Evolutionary conservation across 2,329 filamentous ascomycete genomes (phyloP).

Genomic region (Proliferodiscus dingleyae): DNA sequence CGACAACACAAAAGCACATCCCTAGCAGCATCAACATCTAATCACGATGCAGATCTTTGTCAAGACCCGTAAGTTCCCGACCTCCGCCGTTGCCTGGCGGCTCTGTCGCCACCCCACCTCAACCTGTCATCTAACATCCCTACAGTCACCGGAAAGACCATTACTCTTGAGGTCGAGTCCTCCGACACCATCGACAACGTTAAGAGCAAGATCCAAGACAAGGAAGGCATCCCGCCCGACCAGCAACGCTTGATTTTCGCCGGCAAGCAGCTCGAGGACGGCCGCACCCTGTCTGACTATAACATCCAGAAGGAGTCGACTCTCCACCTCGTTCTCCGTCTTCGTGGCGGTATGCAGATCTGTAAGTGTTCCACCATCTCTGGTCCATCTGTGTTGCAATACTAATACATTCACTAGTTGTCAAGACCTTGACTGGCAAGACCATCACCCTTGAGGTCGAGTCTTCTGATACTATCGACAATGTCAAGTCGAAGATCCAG

Average conservation of each 20-base stretch:
- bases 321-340: slow-evolving; percentile 78
- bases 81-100: slow-evolving; percentile 20
- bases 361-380: slow-evolving; percentile 41
- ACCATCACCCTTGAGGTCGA: slow-evolving; percentile 39
- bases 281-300: slow-evolving; percentile 85
- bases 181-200: too few species aligned
- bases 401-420: slow-evolving; percentile 46
- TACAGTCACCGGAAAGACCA: slow-evolving; percentile 86
- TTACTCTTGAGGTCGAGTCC: slow-evolving; percentile 77
- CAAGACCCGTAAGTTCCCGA: slow-evolving; percentile 73
- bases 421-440: slow-evolving; percentile 86
- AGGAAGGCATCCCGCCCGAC: slow-evolving; percentile 93
- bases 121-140: slow-evolving; percentile 63
- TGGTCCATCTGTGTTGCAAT: slow-evolving; percentile 50
- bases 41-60: slow-evolving; percentile 90
- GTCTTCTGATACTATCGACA: too few species aligned
- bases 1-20: too few species aligned
- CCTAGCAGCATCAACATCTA: neutral
- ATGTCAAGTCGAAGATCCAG: too few species aligned
- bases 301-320: slow-evolving; percentile 94
- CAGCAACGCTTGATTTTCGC: slow-evolving; percentile 96
- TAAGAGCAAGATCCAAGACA: slow-evolving; percentile 87
- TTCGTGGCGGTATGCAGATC: slow-evolving; percentile 86
- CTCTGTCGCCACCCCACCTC: slow-evolving; percentile 52
- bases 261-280: slow-evolving; percentile 94